Percentiles rank a stretch among this genome's conserved stretches.
Conservation (phyloP, 306 rosid species). For the Corylus avellana region DNA sequence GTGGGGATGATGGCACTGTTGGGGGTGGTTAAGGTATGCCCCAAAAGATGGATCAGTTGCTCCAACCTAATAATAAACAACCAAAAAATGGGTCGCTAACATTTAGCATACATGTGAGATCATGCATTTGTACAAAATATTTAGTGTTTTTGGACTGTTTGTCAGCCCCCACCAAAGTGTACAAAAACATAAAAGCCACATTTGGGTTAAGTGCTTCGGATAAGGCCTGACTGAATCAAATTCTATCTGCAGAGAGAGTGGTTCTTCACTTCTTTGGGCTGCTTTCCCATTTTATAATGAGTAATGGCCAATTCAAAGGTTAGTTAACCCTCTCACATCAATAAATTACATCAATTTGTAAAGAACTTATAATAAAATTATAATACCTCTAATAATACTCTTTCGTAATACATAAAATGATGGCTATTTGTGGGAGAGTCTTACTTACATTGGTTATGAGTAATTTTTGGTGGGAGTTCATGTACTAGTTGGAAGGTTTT, state of each 20-base stretch:
- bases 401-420: too few relatives aligned
- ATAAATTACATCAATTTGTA: too few relatives aligned
- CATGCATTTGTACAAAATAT: neutral
- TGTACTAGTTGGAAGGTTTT: too few relatives aligned
- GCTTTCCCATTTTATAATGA: too few relatives aligned
- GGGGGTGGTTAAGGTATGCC: conserved; percentile 42
- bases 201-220: neutral
- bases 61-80: neutral
- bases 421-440: too few relatives aligned
- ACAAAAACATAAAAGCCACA: neutral
- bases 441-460: too few relatives aligned
- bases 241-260: neutral
- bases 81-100: neutral
- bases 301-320: too few relatives aligned
- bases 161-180: neutral
- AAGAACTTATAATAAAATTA: too few relatives aligned
- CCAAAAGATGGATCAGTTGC: conserved; percentile 19
- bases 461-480: too few relatives aligned
- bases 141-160: neutral
- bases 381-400: too few relatives aligned
- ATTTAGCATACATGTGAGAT: neutral
- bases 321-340: too few relatives aligned
- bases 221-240: neutral
- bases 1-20: conserved; percentile 33
- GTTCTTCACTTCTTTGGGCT: neutral